phyloP scores from a whole-genome alignment of 345 rosid species.

The Fremontodendron californicum region DNA sequence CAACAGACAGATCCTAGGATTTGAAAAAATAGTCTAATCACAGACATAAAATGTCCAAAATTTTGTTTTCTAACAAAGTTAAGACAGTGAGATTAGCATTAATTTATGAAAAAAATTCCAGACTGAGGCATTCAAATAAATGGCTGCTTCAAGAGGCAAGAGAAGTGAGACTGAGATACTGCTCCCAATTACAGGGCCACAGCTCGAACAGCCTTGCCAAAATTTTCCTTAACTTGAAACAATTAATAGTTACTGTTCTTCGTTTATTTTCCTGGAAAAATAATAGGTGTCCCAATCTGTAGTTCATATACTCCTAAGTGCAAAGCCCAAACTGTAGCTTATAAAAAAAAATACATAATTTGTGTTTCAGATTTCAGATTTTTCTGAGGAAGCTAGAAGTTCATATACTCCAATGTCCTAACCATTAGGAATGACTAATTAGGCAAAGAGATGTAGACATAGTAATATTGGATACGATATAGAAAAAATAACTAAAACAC shows the following conservation, averaged over 20 bases:
- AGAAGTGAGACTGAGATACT: too few relatives aligned
- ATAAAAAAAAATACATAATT: too few relatives aligned
- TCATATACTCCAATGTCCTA: background rate
- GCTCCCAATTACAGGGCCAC: too few relatives aligned
- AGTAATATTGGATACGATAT: too few relatives aligned
- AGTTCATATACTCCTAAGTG: background rate
- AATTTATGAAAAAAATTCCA: background rate
- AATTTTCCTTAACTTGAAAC: background rate
- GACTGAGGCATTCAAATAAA: too few relatives aligned
- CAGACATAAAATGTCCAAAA: background rate
- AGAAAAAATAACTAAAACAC: too few relatives aligned
- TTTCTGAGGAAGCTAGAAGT: background rate
- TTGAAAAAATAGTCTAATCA: background rate
- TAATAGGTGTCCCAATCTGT: background rate
- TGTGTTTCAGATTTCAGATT: too few relatives aligned
- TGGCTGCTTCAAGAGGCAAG: too few relatives aligned
- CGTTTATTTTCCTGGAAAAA: background rate
- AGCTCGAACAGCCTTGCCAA: background rate
- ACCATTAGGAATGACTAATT: background rate
- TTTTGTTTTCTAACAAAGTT: background rate
- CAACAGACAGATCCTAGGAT: background rate
- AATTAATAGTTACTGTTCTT: background rate
- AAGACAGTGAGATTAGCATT: background rate
- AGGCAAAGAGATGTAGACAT: too few relatives aligned
- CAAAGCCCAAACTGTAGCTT: too few relatives aligned